Evolutionary conservation across 192 early-diverging fungal genomes (phyloP).

Genomic region (Entophlyctis luteolus): DNA sequence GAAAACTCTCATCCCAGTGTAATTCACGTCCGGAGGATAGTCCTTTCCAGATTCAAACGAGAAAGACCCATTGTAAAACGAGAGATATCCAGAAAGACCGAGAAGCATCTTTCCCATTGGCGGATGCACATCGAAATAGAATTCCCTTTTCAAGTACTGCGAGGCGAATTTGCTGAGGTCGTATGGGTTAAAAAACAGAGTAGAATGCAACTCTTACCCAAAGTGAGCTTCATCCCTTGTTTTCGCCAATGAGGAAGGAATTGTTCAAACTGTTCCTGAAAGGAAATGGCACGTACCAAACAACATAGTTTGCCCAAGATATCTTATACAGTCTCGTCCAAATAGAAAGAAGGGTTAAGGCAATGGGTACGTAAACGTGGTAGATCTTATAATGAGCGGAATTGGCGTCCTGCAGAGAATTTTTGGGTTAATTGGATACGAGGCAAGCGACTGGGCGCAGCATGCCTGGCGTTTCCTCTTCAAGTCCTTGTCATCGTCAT

Average conservation of each 20-base stretch:
- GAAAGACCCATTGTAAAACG: conserved; percentile 83
- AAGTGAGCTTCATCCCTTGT: conserved; percentile 62
- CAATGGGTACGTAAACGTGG: conserved; percentile 21
- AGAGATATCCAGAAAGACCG: conserved; percentile 75
- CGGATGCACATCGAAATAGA: conserved; percentile 98
- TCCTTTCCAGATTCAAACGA: conserved; percentile 70
- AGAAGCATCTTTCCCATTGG: conserved; percentile 96
- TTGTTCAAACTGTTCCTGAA: neutral
- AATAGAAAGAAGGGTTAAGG: conserved; percentile 32
- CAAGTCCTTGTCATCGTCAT: conserved; percentile 14
- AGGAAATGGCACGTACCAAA: conserved; percentile 32
- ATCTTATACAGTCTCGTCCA: conserved; percentile 55
- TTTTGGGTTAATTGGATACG: neutral
- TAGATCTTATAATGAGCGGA: neutral
- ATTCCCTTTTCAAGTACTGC: conserved; percentile 86
- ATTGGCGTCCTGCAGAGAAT: neutral
- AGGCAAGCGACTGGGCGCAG: neutral
- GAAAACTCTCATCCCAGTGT: conserved; percentile 83
- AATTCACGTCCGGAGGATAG: conserved; percentile 83
- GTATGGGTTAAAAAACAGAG: neutral
- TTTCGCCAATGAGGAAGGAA: neutral
- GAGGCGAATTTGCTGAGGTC: conserved; percentile 74
- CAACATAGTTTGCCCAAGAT: conserved; percentile 43
- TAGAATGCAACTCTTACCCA: conserved; percentile 33
- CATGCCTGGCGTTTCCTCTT: conserved; percentile 10